These are phyloP conservation scores for Lasiodiplodia citricola DNA, from an alignment of 2,329 filamentous ascomycete species.

Conservation along the genomic window DNA sequence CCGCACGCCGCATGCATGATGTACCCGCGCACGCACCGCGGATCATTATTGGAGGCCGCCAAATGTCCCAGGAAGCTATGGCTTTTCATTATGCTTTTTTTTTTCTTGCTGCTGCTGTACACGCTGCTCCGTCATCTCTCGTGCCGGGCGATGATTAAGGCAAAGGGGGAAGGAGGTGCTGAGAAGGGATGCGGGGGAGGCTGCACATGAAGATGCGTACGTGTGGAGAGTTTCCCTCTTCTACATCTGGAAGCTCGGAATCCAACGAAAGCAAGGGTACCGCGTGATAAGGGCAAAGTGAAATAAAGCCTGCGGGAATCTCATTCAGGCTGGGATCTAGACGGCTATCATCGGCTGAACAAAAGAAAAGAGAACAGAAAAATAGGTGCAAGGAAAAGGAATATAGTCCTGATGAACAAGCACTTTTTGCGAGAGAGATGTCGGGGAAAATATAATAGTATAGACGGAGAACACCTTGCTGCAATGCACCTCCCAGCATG, in stretches of 20 bases:
- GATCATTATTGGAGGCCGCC: slow-evolving; percentile 15
- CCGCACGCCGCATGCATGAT: slow-evolving; percentile 15
- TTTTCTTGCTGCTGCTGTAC: slow-evolving; percentile 15
- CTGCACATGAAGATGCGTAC: not conserved
- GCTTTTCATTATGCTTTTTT: slow-evolving; percentile 4
- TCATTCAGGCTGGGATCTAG: slow-evolving; percentile 28
- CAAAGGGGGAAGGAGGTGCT: not conserved
- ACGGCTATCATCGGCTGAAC: slow-evolving; percentile 26
- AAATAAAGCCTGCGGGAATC: slow-evolving; percentile 25
- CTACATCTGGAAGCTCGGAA: slow-evolving; percentile 19
- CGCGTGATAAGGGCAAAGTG: slow-evolving; percentile 9
- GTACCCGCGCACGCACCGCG: slow-evolving; percentile 11
- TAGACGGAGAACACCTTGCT: slow-evolving; percentile 26
- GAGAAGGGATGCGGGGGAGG: not conserved
- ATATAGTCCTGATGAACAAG: slow-evolving; percentile 9
- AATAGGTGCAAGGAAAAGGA: slow-evolving; percentile 13
- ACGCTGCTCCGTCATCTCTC: not conserved
- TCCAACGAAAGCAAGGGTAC: slow-evolving; percentile 8
- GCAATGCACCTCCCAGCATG: slow-evolving; percentile 27
- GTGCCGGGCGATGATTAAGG: not conserved
- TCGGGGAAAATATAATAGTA: slow-evolving; percentile 21
- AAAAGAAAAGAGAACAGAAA: slow-evolving; percentile 1
- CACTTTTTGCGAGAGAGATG: slow-evolving; percentile 25
- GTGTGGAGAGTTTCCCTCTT: not conserved
- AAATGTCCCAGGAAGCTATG: slow-evolving; percentile 13